Base-by-base conservation (phyloP, 2,329 filamentous ascomycete genomes). In the Fusarium virguliforme region DNA sequence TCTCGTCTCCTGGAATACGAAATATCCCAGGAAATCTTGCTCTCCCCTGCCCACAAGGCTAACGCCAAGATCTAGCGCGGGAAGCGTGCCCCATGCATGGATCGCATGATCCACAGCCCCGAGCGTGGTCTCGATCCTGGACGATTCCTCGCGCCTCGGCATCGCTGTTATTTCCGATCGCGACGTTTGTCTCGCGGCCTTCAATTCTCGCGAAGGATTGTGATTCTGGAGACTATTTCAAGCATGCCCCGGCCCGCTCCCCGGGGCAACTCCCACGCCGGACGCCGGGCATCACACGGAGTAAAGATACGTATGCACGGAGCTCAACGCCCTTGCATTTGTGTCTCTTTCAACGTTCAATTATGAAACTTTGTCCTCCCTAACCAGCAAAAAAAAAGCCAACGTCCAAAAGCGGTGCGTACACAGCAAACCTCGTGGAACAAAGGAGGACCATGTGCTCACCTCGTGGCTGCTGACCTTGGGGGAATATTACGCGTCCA, bases 81-180 rank as follows among this genome's bases (percentile, higher is more conserved):
- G 26, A 13, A 4, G 22, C 18, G 40, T 24, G 40, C 40, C 40
- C 40, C 40, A 24, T 28, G 43, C 50, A 40, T 35, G 34, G 61
- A 70, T 70, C 67, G 54, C 67, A 56, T 54, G 59, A 55, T 55
- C 53, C 35, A 41, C 41, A 32, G 35, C 48, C 43, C 53, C 40
- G 37, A 43, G 28, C 24, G 22, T 50, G 64, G 68, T 71, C 68
- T 69, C 64, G 67, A 71, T 40, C 35, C 22, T 54, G n/a, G 10
- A 6, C 34, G 26, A 46, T 46, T 46, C 15, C 43, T 48, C 43
- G 43, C 43, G 43, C 8, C 43, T 48, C 43, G 43, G 43, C 43
- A 48, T 48, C 43, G 24, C 43, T 48, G 24, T 18, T 48, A 48
- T 48, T 48, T 48, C 43, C 24, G 43, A 48, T 48, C 43, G 43